A percentile compares a stretch with the other conserved stretches of the same genome.
phyloP scores from a whole-genome alignment of 257 asterid species.

The Nicotiana paniculata region DNA sequence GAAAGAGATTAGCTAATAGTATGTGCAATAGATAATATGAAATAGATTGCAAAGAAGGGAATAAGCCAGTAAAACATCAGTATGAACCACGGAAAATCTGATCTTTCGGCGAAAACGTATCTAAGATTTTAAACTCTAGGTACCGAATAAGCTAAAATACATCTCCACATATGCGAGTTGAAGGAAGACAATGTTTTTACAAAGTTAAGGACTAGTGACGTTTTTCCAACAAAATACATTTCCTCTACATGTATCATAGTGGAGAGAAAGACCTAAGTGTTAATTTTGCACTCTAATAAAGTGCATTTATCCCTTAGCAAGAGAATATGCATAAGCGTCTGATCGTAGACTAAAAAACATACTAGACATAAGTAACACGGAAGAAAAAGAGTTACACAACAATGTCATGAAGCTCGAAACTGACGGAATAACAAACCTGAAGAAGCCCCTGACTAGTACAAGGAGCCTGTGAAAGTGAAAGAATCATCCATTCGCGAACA shows the following conservation, averaged over 20 bases:
- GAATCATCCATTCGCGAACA: constrained; percentile 90
- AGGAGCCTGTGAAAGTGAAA: constrained; percentile 95
- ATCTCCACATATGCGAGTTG: not conserved
- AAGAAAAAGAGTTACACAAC: constrained; percentile 11
- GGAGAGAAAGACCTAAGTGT: not conserved
- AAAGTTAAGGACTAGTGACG: not conserved
- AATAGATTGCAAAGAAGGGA: not conserved
- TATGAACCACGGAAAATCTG: not conserved
- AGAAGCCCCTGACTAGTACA: constrained; percentile 99
- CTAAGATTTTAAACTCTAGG: not conserved
- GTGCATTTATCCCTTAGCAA: constrained; percentile 2
- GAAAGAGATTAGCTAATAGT: not conserved
- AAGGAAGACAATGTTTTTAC: not conserved
- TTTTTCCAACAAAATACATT: not conserved
- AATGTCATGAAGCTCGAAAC: not conserved
- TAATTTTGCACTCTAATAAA: not conserved
- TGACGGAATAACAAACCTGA: constrained; percentile 53
- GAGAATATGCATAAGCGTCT: not conserved
- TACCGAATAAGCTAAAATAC: not conserved
- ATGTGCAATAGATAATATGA: not conserved
- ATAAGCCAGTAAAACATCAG: not conserved
- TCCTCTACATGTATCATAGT: not conserved
- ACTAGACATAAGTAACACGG: not conserved
- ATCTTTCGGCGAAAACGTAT: not conserved
- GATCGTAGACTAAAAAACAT: not conserved